Percentiles rank a stretch among this genome's conserved stretches.
These are phyloP conservation scores for Auriscalpium microsporum DNA, from an alignment of 768 basidiomycete genomes.

Conservation along the genomic window DNA sequence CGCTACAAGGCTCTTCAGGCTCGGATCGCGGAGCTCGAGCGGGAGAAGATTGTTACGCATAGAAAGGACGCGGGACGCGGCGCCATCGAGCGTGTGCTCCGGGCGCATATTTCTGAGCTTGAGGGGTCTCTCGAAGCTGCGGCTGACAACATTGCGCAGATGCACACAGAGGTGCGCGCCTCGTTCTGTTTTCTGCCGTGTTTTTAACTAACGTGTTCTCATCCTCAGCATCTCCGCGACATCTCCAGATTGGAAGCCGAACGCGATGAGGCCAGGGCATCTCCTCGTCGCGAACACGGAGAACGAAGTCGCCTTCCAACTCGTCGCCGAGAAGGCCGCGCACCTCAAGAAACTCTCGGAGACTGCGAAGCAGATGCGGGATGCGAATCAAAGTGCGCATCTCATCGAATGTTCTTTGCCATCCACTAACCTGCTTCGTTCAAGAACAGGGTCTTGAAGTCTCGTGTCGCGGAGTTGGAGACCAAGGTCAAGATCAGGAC, in stretches of 20 bases:
- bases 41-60: not conserved
- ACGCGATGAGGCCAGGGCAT: too few relatives aligned
- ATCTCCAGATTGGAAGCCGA: too few relatives aligned
- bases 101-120: not conserved
- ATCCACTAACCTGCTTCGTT: not conserved
- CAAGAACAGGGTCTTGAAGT: not conserved
- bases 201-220: not conserved
- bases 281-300: not conserved
- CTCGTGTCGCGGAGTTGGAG: not conserved
- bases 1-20: not conserved
- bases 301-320: not conserved
- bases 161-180: not conserved
- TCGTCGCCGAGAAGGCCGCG: not conserved
- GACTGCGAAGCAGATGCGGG: not conserved
- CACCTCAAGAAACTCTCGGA: not conserved
- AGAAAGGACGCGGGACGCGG: not conserved
- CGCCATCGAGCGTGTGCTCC: not conserved
- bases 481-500: not conserved
- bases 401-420: not conserved
- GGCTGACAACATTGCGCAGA: not conserved
- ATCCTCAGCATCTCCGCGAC: not conserved
- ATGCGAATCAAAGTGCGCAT: not conserved
- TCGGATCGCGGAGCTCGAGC: not conserved
- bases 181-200: not conserved
- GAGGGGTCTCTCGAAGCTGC: not conserved